Evolutionary conservation across 164 flowering plant species (phyloP), one percentile per base, ranked within the genome.

Genomic region (Houttuynia cordata): DNA sequence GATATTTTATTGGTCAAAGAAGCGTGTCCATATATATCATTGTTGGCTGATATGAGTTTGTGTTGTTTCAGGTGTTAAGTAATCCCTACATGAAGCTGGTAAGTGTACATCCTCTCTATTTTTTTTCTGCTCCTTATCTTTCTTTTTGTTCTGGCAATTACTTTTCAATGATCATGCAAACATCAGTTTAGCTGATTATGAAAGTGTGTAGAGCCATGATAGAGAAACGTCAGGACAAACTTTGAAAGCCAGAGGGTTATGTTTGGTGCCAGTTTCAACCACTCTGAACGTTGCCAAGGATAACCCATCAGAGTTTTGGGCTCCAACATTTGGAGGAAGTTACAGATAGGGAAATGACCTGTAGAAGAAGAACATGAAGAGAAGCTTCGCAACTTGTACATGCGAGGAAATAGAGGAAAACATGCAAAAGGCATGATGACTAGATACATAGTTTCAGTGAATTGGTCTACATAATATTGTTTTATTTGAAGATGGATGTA

Each of bases 281-380:
- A 62, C 64, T 5, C 53, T 53, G 64, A 24, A 62, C 53, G 57
- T 62, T 19, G 64, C 64, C 49, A 62, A 62, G 21, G 57, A 62
- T 21, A 62, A 62, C 57, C 53, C 57, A 17, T 21, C 64, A 39
- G 64, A 62, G 14, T 62, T 62, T 62, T 62, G 64, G 64, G 50
- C 64, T 18, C 57, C 64, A 23, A 62, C 64, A 45, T 62, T 62
- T 21, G 64, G 64, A 52, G 64, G 64, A n/a, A 62, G 34, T 47
- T 62, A 34, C 45, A 47, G 64, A 10, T 62, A 62, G 57, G 6
- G 4, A 30, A 2, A 2, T 6, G 37, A 6, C 37, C 37, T 30
- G 37, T 30, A 30, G 37, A 30, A 30, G 37, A 30, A 30, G 6
- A 2, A 30, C 37, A 30, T n/a, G n/a, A n/a, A 30, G 37, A 30